A percentile compares a stretch with the other conserved stretches of the same genome.
These are phyloP conservation scores for Leptographium procerum DNA, from an alignment of 2,329 filamentous ascomycete genomes.

Conservation along the genomic window DNA sequence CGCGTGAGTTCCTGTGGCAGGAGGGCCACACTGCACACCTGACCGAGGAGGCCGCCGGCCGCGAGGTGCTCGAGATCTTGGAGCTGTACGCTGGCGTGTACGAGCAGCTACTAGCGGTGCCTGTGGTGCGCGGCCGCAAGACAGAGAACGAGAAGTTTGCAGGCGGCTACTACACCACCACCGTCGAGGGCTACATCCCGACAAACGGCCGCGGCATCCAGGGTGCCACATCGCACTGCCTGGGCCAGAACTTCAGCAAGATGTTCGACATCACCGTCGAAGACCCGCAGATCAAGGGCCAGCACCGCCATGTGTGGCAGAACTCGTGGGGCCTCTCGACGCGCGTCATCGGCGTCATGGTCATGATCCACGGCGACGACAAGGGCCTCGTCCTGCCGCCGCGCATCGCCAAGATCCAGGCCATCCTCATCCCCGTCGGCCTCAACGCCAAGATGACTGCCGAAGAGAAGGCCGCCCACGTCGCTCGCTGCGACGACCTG, in stretches of 20 bases:
- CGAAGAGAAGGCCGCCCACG: slow-evolving; percentile 66
- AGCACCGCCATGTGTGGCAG: slow-evolving; percentile 85
- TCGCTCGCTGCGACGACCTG: slow-evolving; percentile 64
- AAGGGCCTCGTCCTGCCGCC: slow-evolving; percentile 91
- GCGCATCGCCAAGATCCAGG: slow-evolving; percentile 75
- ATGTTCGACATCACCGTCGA: slow-evolving; percentile 98
- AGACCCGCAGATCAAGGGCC: slow-evolving; percentile 71
- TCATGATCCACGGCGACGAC: slow-evolving; percentile 95
- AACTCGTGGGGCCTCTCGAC: slow-evolving; percentile 99
- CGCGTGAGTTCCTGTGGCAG: slow-evolving; percentile 95
- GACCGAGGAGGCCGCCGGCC: slow-evolving; percentile 65
- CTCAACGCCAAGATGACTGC: slow-evolving; percentile 78
- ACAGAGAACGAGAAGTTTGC: slow-evolving; percentile 98
- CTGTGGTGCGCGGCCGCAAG: slow-evolving; percentile 86
- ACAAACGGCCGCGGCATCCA: slow-evolving; percentile 94
- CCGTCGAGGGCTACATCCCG: slow-evolving; percentile 93
- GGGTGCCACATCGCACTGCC: slow-evolving; percentile 84
- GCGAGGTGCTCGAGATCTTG: slow-evolving; percentile 86
- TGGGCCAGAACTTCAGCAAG: slow-evolving; percentile 97
- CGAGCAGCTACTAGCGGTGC: slow-evolving; percentile 85
- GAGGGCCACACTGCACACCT: slow-evolving; percentile 88
- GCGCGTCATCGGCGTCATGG: slow-evolving; percentile 95
- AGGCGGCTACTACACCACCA: slow-evolving; percentile 92
- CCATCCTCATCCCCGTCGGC: slow-evolving; percentile 82
- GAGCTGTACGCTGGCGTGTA: slow-evolving; percentile 89